Conservation (phyloP, 2,329 filamentous ascomycete species). For the Fusarium hostae region DNA sequence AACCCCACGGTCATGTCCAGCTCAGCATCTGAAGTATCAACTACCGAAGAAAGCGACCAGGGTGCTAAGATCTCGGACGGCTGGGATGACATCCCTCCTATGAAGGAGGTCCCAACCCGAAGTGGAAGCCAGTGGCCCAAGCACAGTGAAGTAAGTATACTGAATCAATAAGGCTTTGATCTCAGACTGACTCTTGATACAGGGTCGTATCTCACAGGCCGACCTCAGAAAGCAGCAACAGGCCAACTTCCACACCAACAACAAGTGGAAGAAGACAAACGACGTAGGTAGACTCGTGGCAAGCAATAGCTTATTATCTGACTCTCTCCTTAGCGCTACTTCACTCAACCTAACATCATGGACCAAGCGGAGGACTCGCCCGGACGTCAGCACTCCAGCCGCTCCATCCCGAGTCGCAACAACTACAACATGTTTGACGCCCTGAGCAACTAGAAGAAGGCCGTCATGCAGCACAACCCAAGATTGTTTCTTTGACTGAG, state of each 20-base stretch:
- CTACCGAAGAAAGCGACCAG: neutral
- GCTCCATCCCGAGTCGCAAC: conserved; percentile 27
- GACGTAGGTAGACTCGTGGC: neutral
- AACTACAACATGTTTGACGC: conserved; percentile 38
- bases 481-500: neutral
- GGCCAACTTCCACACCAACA: neutral
- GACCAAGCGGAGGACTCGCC: neutral
- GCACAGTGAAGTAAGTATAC: conserved; percentile 29
- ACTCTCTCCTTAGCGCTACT: neutral
- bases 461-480: neutral
- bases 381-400: conserved; percentile 16
- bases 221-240: conserved; percentile 26
- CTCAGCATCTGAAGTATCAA: conserved; percentile 16
- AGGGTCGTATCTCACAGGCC: conserved; percentile 33
- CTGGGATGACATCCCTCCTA: conserved; percentile 5
- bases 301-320: neutral
- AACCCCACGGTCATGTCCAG: conserved; percentile 38
- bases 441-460: neutral
- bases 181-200: neutral
- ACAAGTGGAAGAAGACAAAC: neutral
- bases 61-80: conserved; percentile 27
- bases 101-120: neutral
- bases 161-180: neutral
- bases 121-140: conserved; percentile 42
- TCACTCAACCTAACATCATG: neutral